Evolutionary conservation across 345 rosid genomes (phyloP), one percentile per base, ranked within the genome.

Genomic region (Zanthoxylum bungeanum): DNA sequence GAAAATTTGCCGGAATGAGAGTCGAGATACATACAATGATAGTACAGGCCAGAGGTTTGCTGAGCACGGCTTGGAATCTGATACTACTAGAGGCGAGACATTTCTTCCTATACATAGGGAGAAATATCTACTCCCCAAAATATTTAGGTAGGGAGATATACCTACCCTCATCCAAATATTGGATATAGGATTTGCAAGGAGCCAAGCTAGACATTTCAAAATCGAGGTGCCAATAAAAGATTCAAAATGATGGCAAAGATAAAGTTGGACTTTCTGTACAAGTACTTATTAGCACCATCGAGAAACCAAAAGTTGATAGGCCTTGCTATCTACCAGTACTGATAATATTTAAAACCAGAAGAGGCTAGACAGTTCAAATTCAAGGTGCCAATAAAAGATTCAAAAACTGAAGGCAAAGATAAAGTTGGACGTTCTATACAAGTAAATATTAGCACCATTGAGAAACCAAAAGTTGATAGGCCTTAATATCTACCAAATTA

Each of bases 151-250:
- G n/a, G n/a, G n/a, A n/a, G n/a, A n/a, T n/a, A n/a, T n/a, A n/a
- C n/a, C n/a, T n/a, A n/a, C n/a, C n/a, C n/a, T n/a, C n/a, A n/a
- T n/a, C n/a, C n/a, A n/a, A n/a, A n/a, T n/a, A n/a, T n/a, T n/a
- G n/a, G n/a, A n/a, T n/a, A n/a, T n/a, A n/a, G n/a, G n/a, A n/a
- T n/a, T n/a, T n/a, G n/a, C n/a, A n/a, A n/a, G n/a, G n/a, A n/a
- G n/a, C n/a, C n/a, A n/a, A 14, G 27, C 34, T 56, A 27, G 25
- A 55, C 36, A 25, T 39, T 68, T 55, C 64, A 39, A 68, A 68
- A 40, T 37, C 17, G 1, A 14, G 21, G 6, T 27, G 37, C 25
- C 52, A 17, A 56, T 68, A 55, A 68, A 12, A n/a, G 27, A n/a
- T 27, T 40, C 39, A 68, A 40, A 68, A 40, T 19, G 4, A 4